Evolutionary conservation across 2,329 filamentous ascomycete species (phyloP).

Genomic region (Pseudogymnoascus sp.): DNA sequence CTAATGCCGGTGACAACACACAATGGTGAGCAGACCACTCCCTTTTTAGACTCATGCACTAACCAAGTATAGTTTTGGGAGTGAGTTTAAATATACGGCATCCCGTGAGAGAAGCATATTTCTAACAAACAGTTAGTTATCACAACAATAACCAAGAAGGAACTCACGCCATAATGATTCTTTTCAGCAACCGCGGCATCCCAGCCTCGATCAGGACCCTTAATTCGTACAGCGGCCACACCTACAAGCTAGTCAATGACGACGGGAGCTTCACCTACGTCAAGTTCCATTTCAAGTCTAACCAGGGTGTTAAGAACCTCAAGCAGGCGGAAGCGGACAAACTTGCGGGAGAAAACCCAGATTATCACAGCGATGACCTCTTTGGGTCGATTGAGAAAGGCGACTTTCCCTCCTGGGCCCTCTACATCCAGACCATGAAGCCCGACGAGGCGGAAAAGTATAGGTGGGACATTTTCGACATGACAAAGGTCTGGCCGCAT

Average conservation of each 20-base stretch:
- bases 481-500: slow-evolving; percentile 49
- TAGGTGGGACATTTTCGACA: slow-evolving; percentile 45
- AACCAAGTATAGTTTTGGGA: slow-evolving; percentile 15
- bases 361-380: slow-evolving; percentile 45
- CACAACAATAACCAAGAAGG: slow-evolving; percentile 41
- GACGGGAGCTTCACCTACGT: slow-evolving; percentile 47
- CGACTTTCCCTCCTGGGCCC: slow-evolving; percentile 47
- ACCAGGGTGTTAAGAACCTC: slow-evolving; percentile 46
- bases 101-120: not conserved
- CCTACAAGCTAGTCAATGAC: slow-evolving; percentile 48
- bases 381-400: slow-evolving; percentile 46
- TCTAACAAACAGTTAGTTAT: not conserved
- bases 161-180: slow-evolving; percentile 50
- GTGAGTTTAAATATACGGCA: slow-evolving; percentile 9
- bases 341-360: slow-evolving; percentile 32
- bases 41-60: not conserved
- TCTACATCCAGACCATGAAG: slow-evolving; percentile 47
- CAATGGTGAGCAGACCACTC: slow-evolving; percentile 27
- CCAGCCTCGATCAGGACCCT: slow-evolving; percentile 47
- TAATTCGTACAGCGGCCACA: slow-evolving; percentile 49
- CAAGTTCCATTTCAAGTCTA: slow-evolving; percentile 46
- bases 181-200: slow-evolving; percentile 51
- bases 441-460: slow-evolving; percentile 39
- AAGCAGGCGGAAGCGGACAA: slow-evolving; percentile 43
- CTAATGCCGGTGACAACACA: slow-evolving; percentile 31